phyloP scores from a whole-genome alignment of 192 early-diverging fungal species.

The Cladochytrium replicatum region DNA sequence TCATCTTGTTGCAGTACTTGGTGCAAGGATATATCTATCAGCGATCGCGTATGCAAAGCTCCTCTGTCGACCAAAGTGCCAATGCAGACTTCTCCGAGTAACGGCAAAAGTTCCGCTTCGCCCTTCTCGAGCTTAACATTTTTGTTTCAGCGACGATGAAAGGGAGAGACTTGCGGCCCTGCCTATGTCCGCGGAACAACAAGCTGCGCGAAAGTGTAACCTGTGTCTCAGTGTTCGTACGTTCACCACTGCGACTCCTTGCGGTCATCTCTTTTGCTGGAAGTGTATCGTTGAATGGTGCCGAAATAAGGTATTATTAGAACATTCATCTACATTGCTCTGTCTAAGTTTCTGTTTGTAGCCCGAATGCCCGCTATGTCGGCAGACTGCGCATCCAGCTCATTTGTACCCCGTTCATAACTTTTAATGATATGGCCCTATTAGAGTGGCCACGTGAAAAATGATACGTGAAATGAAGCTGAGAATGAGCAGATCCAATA shows the following conservation, averaged over 20 bases:
- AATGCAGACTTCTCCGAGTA: too few species aligned
- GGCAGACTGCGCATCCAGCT: conserved; percentile 64
- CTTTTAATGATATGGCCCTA: too few species aligned
- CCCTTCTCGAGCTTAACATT: too few species aligned
- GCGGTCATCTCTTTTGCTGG: conserved; percentile 97
- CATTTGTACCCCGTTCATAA: conserved; percentile 70
- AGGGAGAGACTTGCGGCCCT: conserved; percentile 6
- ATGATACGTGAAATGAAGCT: too few species aligned
- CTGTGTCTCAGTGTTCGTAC: conserved; percentile 72
- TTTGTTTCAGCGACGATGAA: conserved; percentile 9
- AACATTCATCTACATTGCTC: neutral
- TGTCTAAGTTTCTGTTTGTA: conserved; percentile 18
- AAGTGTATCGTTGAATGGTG: conserved; percentile 88
- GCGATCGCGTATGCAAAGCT: conserved; percentile 4
- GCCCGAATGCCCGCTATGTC: conserved; percentile 89
- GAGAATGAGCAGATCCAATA: too few species aligned
- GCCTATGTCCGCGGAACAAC: conserved; percentile 11
- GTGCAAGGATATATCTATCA: conserved; percentile 46
- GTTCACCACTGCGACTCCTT: conserved; percentile 73
- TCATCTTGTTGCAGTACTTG: conserved; percentile 64
- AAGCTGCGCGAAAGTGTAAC: conserved; percentile 58
- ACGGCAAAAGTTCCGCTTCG: too few species aligned
- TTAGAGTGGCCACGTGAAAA: too few species aligned
- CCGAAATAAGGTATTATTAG: conserved; percentile 58
- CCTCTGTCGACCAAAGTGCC: conserved; percentile 15